Evolutionary conservation across 2,329 filamentous ascomycete species (phyloP).

Genomic region (Teratosphaeriaceae sp.): DNA sequence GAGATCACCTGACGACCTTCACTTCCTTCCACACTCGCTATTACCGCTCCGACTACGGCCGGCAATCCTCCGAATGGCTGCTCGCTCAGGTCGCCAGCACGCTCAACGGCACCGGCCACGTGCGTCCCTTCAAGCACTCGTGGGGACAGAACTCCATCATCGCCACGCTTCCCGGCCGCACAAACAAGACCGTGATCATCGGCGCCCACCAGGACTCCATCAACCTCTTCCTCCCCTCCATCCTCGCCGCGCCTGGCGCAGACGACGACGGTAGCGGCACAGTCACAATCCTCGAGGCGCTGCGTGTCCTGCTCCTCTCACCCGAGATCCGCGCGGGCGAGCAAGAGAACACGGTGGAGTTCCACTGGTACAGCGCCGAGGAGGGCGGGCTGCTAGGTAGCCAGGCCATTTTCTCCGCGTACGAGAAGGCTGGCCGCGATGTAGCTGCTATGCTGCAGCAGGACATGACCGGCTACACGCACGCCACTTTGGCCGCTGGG

Average conservation of each 20-base stretch:
- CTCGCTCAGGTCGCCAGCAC: constrained; percentile 66
- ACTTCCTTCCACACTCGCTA: constrained; percentile 76
- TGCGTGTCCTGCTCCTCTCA: constrained; percentile 66
- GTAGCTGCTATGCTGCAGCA: constrained; percentile 97
- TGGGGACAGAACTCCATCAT: constrained; percentile 93
- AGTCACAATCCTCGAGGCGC: constrained; percentile 88
- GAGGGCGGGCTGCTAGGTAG: constrained; percentile 82
- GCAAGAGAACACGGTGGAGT: constrained; percentile 81
- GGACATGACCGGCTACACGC: constrained; percentile 91
- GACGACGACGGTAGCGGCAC: constrained; percentile 78
- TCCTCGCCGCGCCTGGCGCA: constrained; percentile 82
- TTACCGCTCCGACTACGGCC: constrained; percentile 71
- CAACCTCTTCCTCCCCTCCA: constrained; percentile 80
- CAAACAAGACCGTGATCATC: constrained; percentile 77
- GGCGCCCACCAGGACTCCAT: constrained; percentile 85
- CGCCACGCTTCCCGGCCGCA: constrained; percentile 80
- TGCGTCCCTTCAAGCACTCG: constrained; percentile 67
- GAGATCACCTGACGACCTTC: constrained; percentile 68
- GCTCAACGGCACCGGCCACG: constrained; percentile 66
- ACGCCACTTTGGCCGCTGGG: constrained; percentile 75
- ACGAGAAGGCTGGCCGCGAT: constrained; percentile 64
- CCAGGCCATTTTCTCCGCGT: constrained; percentile 80
- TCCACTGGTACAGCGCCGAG: constrained; percentile 93
- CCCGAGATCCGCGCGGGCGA: constrained; percentile 64
- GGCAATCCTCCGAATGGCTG: constrained; percentile 83